Percentiles rank a stretch among this genome's conserved stretches.
Evolutionary conservation across 139 green algal species (phyloP).

Genomic region (Chlorella sp.): DNA sequence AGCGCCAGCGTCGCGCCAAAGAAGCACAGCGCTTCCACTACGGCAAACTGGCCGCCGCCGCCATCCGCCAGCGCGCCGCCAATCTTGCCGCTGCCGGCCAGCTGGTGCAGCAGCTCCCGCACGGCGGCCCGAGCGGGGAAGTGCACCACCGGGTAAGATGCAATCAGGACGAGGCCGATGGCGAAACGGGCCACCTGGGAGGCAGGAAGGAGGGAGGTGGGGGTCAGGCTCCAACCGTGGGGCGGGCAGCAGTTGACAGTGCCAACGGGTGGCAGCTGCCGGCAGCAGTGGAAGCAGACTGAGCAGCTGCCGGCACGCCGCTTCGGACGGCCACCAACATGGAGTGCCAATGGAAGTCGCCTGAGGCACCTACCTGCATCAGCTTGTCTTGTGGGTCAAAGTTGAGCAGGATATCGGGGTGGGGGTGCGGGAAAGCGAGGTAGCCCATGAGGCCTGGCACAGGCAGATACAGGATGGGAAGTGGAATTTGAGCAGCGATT

Average conservation of each 20-base stretch:
- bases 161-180: background rate
- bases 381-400: background rate
- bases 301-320: no score
- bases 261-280: no score
- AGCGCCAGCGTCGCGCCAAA: background rate
- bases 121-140: background rate
- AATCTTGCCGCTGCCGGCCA: no score
- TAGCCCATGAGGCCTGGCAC: background rate
- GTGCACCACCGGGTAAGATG: background rate
- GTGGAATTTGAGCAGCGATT: no score
- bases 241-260: no score
- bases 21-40: background rate
- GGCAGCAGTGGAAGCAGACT: no score
- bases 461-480: no score
- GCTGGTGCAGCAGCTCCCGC: background rate
- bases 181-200: background rate
- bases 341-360: no score
- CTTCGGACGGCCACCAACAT: no score
- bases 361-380: slow-evolving; percentile 11
- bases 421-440: background rate
- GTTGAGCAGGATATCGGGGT: background rate
- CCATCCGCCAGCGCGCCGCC: no score
- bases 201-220: background rate
- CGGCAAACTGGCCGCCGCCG: background rate
- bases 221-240: no score